Conservation (phyloP, 768 basidiomycete species). For the Candolleomyces efflorescens region DNA sequence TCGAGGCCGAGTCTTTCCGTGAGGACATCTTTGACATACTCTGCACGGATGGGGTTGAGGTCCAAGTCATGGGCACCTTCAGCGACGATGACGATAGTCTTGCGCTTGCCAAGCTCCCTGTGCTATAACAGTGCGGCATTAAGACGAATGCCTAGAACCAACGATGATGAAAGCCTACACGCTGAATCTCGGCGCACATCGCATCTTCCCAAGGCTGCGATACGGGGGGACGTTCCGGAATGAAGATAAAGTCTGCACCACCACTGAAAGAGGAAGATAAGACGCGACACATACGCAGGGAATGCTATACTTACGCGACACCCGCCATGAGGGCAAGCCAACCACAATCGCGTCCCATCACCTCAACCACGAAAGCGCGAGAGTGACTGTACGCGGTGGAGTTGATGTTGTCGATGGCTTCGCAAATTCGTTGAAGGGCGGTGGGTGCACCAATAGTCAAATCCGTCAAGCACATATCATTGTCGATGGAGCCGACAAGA, state of each 20-base stretch:
- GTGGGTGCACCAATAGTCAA: slow-evolving; percentile 96
- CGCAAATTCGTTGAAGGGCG: slow-evolving; percentile 94
- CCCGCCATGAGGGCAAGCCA: slow-evolving; percentile 95
- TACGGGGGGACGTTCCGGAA: slow-evolving; percentile 87
- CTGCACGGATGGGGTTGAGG: slow-evolving; percentile 88
- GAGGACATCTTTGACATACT: slow-evolving; percentile 87
- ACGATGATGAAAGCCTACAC: slow-evolving; percentile 42
- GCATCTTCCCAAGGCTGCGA: slow-evolving; percentile 82
- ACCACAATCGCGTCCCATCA: slow-evolving; percentile 99
- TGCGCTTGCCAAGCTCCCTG: slow-evolving; percentile 88
- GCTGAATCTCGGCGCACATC: slow-evolving; percentile 83
- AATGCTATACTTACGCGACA: slow-evolving; percentile 56
- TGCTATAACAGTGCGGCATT: slow-evolving; percentile 49
- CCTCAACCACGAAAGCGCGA: slow-evolving; percentile 95
- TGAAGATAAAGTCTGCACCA: slow-evolving; percentile 97
- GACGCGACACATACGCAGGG: background rate
- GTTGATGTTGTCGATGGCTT: slow-evolving; percentile 97
- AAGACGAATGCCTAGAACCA: background rate
- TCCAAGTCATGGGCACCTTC: slow-evolving; percentile 90
- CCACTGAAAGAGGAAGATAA: slow-evolving; percentile 37
- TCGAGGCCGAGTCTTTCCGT: slow-evolving; percentile 85
- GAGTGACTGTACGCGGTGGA: slow-evolving; percentile 96
- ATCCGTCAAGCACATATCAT: slow-evolving; percentile 98
- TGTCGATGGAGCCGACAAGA: slow-evolving; percentile 98
- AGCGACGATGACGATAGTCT: slow-evolving; percentile 97